phyloP scores from a whole-genome alignment of 805 yeast species.

The Metschnikowia peoriensis region DNA sequence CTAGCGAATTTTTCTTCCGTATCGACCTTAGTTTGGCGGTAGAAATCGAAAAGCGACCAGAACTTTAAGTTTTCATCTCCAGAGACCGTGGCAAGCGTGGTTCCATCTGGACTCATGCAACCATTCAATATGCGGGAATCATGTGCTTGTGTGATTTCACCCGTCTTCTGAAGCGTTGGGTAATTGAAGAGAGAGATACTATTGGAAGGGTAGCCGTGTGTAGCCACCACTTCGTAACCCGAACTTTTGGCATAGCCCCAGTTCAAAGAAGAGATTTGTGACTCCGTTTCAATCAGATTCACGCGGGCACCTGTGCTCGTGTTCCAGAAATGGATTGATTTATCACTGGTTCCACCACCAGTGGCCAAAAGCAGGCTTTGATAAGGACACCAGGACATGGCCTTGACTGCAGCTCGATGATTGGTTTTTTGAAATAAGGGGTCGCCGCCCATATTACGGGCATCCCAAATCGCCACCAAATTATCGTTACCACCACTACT shows the following conservation, averaged over 20 bases:
- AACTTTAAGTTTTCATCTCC: conserved; percentile 96
- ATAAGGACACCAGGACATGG: conserved; percentile 92
- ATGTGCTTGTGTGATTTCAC: conserved; percentile 83
- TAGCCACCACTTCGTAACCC: conserved; percentile 83
- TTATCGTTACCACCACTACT: conserved; percentile 96
- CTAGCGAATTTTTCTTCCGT: conserved; percentile 18
- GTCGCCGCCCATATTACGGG: conserved; percentile 25
- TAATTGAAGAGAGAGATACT: conserved; percentile 80
- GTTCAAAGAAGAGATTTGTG: conserved; percentile 88
- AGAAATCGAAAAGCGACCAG: conserved; percentile 80
- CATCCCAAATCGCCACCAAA: conserved; percentile 90
- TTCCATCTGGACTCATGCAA: conserved; percentile 84
- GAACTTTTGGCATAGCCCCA: conserved; percentile 82
- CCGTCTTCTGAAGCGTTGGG: conserved; percentile 82
- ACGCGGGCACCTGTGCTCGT: conserved; percentile 84
- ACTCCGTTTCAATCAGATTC: conserved; percentile 84
- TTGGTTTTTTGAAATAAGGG: conserved; percentile 76
- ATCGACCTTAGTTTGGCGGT: conserved; percentile 25
- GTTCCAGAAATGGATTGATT: conserved; percentile 89
- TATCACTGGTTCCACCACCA: conserved; percentile 94
- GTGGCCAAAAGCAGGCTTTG: conserved; percentile 82
- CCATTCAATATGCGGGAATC: conserved; percentile 84
- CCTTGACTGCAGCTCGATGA: conserved; percentile 94
- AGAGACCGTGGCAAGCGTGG: conserved; percentile 89
- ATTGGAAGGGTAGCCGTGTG: conserved; percentile 92